Conservation (phyloP, 345 rosid species). For the Pseudoturritis turrita region DNA sequence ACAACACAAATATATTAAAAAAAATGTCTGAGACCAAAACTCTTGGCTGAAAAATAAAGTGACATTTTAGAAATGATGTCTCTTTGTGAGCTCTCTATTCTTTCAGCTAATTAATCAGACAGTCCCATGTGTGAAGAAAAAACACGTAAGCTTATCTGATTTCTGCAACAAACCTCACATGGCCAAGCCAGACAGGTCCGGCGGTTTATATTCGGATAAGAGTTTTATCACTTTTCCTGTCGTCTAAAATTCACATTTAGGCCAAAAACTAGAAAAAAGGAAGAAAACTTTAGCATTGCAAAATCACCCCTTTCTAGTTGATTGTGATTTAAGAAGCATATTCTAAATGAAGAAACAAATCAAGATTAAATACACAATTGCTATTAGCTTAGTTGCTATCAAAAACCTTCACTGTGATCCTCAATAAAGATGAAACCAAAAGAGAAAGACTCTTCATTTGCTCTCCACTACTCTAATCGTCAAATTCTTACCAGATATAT, state of each 20-base stretch:
- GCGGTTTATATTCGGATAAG: background rate
- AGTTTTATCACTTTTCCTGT: background rate
- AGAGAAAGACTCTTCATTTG: background rate
- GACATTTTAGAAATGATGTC: constrained; percentile 5
- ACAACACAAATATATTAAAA: background rate
- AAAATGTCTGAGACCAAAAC: background rate
- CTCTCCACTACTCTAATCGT: background rate
- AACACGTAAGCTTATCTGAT: constrained; percentile 24
- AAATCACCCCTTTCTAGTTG: background rate
- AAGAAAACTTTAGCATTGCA: background rate
- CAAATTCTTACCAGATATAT: background rate
- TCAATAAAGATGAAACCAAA: background rate
- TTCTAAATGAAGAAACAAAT: background rate
- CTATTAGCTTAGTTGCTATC: background rate
- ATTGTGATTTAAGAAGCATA: background rate
- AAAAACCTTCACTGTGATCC: background rate
- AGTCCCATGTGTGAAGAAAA: constrained; percentile 19
- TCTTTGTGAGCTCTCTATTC: constrained; percentile 3
- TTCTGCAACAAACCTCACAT: constrained; percentile 21
- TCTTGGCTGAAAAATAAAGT: constrained; percentile 23
- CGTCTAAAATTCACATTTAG: background rate
- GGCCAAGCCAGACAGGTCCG: constrained; percentile 5
- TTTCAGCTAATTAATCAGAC: background rate
- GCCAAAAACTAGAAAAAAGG: too few relatives aligned
- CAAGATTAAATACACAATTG: background rate